A percentile compares a stretch with the other conserved stretches of the same genome.
These are phyloP conservation scores for Tilletia horrida DNA, from an alignment of 1,284 basidiomycete genomes.

Conservation along the genomic window DNA sequence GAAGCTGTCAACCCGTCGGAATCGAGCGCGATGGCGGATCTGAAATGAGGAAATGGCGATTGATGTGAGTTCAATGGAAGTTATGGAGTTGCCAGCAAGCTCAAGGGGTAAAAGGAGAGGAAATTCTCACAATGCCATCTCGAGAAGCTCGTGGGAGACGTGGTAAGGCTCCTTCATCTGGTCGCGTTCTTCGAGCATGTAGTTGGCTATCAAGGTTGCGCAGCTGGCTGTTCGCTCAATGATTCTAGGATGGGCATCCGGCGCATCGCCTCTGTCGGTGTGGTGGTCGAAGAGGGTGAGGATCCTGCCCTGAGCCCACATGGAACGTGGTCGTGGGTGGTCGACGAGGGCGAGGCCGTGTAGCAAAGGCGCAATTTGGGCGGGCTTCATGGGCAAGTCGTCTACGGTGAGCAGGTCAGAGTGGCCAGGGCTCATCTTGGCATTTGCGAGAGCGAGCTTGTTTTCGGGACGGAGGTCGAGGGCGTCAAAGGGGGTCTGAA, in stretches of 20 bases:
- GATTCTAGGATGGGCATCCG: conserved; percentile 45
- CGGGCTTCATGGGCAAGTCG: conserved; percentile 53
- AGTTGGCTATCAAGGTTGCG: conserved; percentile 47
- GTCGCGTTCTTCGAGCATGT: conserved; percentile 49
- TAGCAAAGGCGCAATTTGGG: conserved; percentile 42
- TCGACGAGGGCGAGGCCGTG: conserved; percentile 55
- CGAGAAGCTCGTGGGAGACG: conserved; percentile 45
- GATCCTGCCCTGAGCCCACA: conserved; percentile 43
- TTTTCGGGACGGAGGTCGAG: conserved; percentile 56
- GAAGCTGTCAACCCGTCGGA: conserved; percentile 42
- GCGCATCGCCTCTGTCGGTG: conserved; percentile 47
- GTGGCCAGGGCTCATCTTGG: conserved; percentile 52
- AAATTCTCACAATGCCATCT: conserved; percentile 36
- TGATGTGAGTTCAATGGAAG: no score
- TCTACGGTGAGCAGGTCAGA: conserved; percentile 56
- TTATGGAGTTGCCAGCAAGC: not conserved
- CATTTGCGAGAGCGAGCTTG: conserved; percentile 48
- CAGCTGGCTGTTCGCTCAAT: conserved; percentile 48
- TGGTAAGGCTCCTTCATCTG: conserved; percentile 34
- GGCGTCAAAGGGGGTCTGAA: conserved; percentile 49
- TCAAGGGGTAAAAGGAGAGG: not conserved
- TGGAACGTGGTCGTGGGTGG: conserved; percentile 51
- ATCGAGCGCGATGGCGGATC: conserved; percentile 45
- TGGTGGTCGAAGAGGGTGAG: conserved; percentile 55
- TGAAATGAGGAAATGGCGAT: not conserved